These are phyloP conservation scores for Phyllosticta citribraziliensis DNA, from an alignment of 2,329 filamentous ascomycete species.

Conservation along the genomic window DNA sequence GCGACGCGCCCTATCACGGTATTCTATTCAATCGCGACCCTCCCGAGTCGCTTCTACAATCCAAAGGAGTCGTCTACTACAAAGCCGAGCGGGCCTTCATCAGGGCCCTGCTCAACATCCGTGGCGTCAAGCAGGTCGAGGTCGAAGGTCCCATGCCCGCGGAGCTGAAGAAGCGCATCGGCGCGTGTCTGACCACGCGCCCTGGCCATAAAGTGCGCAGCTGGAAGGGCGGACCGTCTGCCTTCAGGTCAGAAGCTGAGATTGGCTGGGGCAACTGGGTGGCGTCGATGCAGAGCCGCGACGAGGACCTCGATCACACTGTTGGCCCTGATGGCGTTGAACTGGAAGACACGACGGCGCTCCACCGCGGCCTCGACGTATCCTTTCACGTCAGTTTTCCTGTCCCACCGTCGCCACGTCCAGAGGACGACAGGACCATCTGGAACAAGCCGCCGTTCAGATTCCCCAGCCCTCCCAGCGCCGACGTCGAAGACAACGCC, in stretches of 20 bases:
- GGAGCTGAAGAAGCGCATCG: neutral
- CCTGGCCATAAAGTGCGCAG: neutral
- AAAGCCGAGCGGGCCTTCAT: slow-evolving; percentile 12
- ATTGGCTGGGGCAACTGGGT: slow-evolving; percentile 1
- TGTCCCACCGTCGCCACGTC: neutral
- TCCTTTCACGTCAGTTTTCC: neutral
- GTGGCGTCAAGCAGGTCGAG: slow-evolving; percentile 12
- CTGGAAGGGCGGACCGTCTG: neutral
- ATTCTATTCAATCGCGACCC: neutral
- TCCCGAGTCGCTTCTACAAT: neutral
- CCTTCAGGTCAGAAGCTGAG: neutral
- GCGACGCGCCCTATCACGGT: neutral
- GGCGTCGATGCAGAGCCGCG: neutral
- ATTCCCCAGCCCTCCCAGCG: neutral
- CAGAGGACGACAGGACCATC: neutral
- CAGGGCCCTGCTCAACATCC: slow-evolving; percentile 15
- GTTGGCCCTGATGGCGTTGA: neutral
- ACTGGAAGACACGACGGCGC: neutral
- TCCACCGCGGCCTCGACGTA: neutral
- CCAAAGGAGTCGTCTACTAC: slow-evolving; percentile 2
- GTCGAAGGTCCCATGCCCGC: slow-evolving; percentile 7
- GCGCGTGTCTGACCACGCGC: slow-evolving; percentile 1
- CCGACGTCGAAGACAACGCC: neutral
- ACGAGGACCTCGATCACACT: neutral
- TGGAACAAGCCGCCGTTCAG: neutral